phyloP scores from a whole-genome alignment of 2,329 filamentous ascomycete genomes.

The Kalaharituber pfeilii region DNA sequence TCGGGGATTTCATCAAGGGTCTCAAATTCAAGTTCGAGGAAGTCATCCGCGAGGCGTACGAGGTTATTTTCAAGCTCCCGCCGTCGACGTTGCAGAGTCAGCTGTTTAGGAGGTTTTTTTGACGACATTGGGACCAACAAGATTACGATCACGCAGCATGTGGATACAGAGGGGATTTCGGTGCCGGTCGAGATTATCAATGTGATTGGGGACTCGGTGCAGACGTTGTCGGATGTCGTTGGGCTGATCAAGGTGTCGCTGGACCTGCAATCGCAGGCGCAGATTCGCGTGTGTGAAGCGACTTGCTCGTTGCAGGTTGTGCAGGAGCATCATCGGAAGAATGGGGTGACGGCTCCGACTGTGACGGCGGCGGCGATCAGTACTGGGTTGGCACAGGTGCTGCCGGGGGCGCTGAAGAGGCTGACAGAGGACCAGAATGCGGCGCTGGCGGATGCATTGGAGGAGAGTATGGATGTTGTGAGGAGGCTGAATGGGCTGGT shows the following conservation, averaged over 20 bases:
- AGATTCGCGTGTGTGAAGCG: conserved; percentile 22
- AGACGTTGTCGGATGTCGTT: conserved; percentile 23
- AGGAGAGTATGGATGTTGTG: conserved; percentile 22
- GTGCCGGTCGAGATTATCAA: conserved; percentile 22
- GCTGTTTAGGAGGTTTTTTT: conserved; percentile 23
- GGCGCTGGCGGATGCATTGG: conserved; percentile 19
- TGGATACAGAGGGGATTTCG: conserved; percentile 1
- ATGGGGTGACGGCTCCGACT: conserved; percentile 23
- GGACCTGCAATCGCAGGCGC: conserved; percentile 23
- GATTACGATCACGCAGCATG: conserved; percentile 1
- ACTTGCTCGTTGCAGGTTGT: conserved; percentile 22
- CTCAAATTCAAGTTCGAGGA: conserved; percentile 23
- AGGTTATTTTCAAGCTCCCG: conserved; percentile 23
- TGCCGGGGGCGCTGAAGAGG: conserved; percentile 22
- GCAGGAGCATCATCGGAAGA: conserved; percentile 22
- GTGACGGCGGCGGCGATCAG: conserved; percentile 22
- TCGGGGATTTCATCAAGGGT: conserved; percentile 21
- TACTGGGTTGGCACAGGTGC: conserved; percentile 19
- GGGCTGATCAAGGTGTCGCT: conserved; percentile 23
- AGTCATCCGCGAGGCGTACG: conserved; percentile 22
- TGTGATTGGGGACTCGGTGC: conserved; percentile 20
- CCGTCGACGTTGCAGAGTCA: conserved; percentile 19
- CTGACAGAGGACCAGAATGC: conserved; percentile 21
- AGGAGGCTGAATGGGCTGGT: conserved; percentile 17
- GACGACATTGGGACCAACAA: conserved; percentile 16